Base-by-base conservation (phyloP, 2,329 filamentous ascomycete species). In the Sporothrix schenckii region DNA sequence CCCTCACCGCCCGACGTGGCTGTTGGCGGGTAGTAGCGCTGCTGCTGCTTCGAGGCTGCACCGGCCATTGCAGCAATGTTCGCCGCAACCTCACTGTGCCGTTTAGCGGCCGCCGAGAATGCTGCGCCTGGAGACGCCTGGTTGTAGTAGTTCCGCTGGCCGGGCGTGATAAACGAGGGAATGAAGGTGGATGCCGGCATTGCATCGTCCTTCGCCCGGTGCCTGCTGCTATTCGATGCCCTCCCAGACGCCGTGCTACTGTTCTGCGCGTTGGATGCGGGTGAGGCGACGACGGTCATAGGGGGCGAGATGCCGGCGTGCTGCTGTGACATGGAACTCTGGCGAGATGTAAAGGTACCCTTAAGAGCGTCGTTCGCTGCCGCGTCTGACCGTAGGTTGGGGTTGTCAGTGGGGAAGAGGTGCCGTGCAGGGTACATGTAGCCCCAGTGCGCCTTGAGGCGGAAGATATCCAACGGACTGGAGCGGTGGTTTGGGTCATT, bases 361-460 rank as follows among this genome's bases (percentile, higher is more conserved):
- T 30, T 60, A 3, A 11, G 24, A 2, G 24, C 19, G 19, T 50
- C 30, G 34, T 30, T 30, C 5, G 19, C 66, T 3, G 52, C 9
- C 41, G 7, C 21, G 10, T 30, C 21, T 21, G 49, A 4, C 3
- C 10, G 9, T 7, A n/a, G 6, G 30, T 1, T 16, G 19, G 27
- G 21, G 13, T 30, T 53, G 34, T 66, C 50, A 21, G 13, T 49
- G 11, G 79, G 79, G 60, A 83, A 82, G 27, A 82, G 71, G 72
- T 83, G 80, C 16, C 74, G 74, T 24, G 80, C 77, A 14, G 74
- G 76, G 53, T 77, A 74, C 41, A 52, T 58, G 41, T 50, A 50
- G 21, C 68, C 49, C 68, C 34, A 50, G 24, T 39, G 68, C n/a
- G 54, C n/a, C 47, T 56, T 70, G 52, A 60, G 53, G 9, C 53